phyloP scores from a whole-genome alignment of 139 green algal genomes.

The Haematococcus lacustris region DNA sequence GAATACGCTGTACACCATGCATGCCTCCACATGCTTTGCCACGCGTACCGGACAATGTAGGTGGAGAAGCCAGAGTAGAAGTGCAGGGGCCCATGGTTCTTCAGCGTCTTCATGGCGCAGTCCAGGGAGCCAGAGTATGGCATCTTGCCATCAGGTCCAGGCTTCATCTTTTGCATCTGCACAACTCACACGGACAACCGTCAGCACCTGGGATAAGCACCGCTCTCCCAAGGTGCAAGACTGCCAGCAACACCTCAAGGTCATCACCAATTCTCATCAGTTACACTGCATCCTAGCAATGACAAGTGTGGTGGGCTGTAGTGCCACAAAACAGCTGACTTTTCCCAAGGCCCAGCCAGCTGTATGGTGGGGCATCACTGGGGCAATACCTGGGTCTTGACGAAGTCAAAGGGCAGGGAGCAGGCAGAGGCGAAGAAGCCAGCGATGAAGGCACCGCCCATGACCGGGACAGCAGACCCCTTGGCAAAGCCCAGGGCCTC shows the following conservation, averaged over 20 bases:
- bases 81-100: conserved; percentile 72
- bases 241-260: too few species aligned
- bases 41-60: conserved; percentile 84
- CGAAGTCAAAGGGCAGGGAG: conserved; percentile 94
- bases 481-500: conserved; percentile 60
- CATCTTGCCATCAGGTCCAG: conserved; percentile 77
- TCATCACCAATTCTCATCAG: too few species aligned
- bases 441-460: conserved; percentile 70
- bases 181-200: conserved; percentile 10
- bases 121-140: conserved; percentile 84
- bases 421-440: conserved; percentile 90
- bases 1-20: too few species aligned
- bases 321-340: too few species aligned
- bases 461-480: conserved; percentile 41
- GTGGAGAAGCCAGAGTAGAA: conserved; percentile 98
- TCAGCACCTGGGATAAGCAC: conserved; percentile 19
- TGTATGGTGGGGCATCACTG: too few species aligned
- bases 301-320: too few species aligned
- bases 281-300: conserved; percentile 31
- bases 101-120: conserved; percentile 78
- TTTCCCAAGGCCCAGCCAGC: too few species aligned
- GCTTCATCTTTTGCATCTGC: conserved; percentile 82
- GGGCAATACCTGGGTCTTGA: conserved; percentile 95
- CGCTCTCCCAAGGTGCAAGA: too few species aligned
- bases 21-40: too few species aligned